phyloP scores from a whole-genome alignment of 306 rosid species.

The Lupinus albus region DNA sequence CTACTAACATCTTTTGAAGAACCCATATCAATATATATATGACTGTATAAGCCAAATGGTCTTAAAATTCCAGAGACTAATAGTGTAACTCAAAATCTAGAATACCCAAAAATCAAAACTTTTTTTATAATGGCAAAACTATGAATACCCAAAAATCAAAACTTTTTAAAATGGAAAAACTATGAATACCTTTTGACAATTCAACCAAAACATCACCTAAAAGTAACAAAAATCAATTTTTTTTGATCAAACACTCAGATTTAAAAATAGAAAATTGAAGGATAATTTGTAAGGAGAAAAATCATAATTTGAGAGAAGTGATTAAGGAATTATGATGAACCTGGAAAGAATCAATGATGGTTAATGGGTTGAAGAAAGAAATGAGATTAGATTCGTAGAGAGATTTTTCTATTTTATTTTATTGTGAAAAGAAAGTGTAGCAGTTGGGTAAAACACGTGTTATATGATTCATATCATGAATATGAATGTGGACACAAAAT shows the following conservation, averaged over 20 bases:
- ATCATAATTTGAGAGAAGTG: neutral
- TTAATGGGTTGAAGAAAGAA: constrained; percentile 9
- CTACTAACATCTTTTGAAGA: constrained; percentile 49
- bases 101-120: constrained; percentile 26
- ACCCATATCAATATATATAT: constrained; percentile 19
- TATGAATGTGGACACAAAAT: too few relatives aligned
- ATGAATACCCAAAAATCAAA: constrained; percentile 34
- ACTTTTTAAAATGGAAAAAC: constrained; percentile 22
- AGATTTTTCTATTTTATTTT: neutral
- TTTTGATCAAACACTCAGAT: neutral
- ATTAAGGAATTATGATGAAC: neutral
- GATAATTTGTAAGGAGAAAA: neutral
- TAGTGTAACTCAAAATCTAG: constrained; percentile 37
- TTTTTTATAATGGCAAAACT: constrained; percentile 15
- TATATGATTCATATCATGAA: too few relatives aligned
- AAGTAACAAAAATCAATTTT: neutral
- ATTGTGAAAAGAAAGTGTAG: neutral
- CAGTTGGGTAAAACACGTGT: too few relatives aligned
- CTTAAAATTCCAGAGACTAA: too few relatives aligned
- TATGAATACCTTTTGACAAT: constrained; percentile 37
- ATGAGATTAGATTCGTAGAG: neutral
- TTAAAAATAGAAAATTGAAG: neutral
- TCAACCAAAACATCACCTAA: constrained; percentile 41
- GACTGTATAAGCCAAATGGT: too few relatives aligned
- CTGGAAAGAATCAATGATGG: constrained; percentile 5